Conservation (phyloP, 148 eudicot species). For the Camellia japonica region DNA sequence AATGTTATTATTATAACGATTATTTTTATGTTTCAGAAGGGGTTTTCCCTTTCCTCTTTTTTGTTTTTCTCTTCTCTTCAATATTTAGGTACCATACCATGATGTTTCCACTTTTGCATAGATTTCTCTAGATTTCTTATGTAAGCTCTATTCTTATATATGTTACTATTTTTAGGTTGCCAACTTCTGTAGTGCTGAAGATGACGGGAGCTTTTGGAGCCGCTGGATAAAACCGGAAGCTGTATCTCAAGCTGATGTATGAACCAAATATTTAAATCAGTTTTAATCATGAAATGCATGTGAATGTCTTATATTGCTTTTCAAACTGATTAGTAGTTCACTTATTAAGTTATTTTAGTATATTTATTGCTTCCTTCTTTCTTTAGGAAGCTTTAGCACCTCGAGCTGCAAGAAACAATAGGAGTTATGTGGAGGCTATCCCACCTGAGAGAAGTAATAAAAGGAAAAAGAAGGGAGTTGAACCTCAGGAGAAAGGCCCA, state of each 20-base stretch:
- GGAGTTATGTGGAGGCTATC: conserved; percentile 75
- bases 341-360: not conserved
- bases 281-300: not conserved
- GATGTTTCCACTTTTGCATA: not conserved
- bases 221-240: conserved; percentile 97
- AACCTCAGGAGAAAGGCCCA: conserved; percentile 44
- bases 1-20: not conserved
- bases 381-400: conserved; percentile 89
- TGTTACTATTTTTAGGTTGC: conserved; percentile 65
- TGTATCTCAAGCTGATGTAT: conserved; percentile 86
- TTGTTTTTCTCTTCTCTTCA: not conserved
- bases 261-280: not conserved
- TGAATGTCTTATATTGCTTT: not conserved
- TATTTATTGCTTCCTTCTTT: not conserved
- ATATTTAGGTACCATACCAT: not conserved
- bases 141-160: not conserved
- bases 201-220: conserved; percentile 98
- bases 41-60: not conserved
- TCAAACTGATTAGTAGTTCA: not conserved
- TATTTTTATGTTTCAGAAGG: not conserved
- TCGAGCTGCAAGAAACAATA: conserved; percentile 84
- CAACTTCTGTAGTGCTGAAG: conserved; percentile 87
- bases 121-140: not conserved
- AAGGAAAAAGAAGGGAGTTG: conserved; percentile 80
- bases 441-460: conserved; percentile 63